Evolutionary conservation across 108 stramenopile species (phyloP), one percentile per base, ranked within the genome.

Genomic region (Seminavis robusta): DNA sequence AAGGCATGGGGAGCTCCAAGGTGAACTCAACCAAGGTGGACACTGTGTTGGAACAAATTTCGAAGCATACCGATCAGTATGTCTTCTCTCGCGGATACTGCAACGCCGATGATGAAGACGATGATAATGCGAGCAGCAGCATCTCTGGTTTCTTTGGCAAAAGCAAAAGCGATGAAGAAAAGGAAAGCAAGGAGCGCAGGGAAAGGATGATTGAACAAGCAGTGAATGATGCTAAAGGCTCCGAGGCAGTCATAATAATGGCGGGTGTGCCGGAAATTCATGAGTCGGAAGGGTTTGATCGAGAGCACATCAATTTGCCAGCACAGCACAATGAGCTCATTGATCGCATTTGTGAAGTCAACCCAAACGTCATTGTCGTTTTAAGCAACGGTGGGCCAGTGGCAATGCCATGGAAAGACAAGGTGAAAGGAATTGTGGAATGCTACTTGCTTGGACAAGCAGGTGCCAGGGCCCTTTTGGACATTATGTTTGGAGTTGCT

Each of bases 221-320:
- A 9, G 47, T 59, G 6, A 49, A 52, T 16, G 53, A 60, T 1
- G 74, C 72, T 3, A 42, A 53, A 37, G 24, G 32, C 0, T 36
- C 57, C 11, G 52, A 75, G 9, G 77, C 73, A 0, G 79, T 70
- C 19, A 21, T 81, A 20, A 19, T 82, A 4, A 65, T 77, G 19
- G 33, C 84, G 16, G 84, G 85, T 8, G 50, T 84, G 4, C 74
- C 80, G 13, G 77, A 79, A 40, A 67, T 78, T 26, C 41, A 65
- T 39, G 76, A 77, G 43, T 59, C 78, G 11, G 89, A 90, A 56
- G 84, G 84, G 19, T 63, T 68, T 25, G 89, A 90, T 52, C 59
- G 89, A 10, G 21, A 39, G 9, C 52, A 60, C 4, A 31, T 84
- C 17, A 39, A 54, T 0, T 23, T 69, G 1, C 80, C 80, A 27